Evolutionary conservation across 1,284 basidiomycete genomes (phyloP), one percentile per base, ranked within the genome.

Genomic region (Ceratobasidium sp.): DNA sequence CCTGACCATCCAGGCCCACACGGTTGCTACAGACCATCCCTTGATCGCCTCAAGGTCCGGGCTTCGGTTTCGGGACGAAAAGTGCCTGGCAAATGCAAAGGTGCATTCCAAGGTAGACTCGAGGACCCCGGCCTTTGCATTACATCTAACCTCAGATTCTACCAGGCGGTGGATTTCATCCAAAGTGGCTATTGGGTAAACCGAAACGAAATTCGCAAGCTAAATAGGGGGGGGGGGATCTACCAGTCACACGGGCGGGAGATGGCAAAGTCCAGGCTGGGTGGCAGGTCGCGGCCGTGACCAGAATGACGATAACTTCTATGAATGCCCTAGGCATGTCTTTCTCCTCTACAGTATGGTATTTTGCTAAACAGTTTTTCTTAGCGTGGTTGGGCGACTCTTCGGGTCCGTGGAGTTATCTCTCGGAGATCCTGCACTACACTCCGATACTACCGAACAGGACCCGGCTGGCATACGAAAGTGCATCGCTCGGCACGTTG

Each of bases 331-430:
- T 17, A 67, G 62, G 62, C 54, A 29, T 47, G 34, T 17, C 20
- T 35, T 27, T 32, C 27, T 7, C 1, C 17, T 22, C 12, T 22
- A 35, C n/a, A n/a, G n/a, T n/a, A 2, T 22, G 22, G 17, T 31
- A 42, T 4, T 8, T 10, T 4, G 22, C 47, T 53, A 1, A 29
- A 32, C 45, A 22, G 10, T 6, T 47, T 47, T 29, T 34, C 25
- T 25, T 10, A 77, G 79, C 45, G 85, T 85, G 2, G 85, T 89
- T 55, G 87, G 87, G 5, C 78, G 77, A 58, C 79, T 89, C 6
- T 89, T 84, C 73, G 80, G 87, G 50, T 82, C 73, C 0, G 85
- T 89, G 68, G 79, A 85, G 12, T 78, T 88, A n/a, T 84, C 83
- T 6, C 12, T 10, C 6, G 50, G 38, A 12, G 54, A 67, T 25